Base-by-base conservation (phyloP, 2,329 filamentous ascomycete species). In the Clarireedia homoeocarpa region DNA sequence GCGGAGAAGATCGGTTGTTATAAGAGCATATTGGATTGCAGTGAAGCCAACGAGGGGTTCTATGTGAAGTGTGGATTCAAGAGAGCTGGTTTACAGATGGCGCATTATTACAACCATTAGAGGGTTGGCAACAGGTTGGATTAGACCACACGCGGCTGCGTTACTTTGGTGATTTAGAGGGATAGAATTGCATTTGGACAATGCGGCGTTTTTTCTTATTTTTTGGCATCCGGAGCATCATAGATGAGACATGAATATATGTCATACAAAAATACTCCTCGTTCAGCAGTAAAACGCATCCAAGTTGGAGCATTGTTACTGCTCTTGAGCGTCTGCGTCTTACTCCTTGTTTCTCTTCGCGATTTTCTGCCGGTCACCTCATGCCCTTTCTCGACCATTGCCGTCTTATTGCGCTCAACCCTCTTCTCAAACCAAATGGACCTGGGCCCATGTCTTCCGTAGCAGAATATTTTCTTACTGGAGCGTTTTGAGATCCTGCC, bases 51-150 rank as follows among this genome's bases (percentile, higher is more conserved):
- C 71, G 91, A 96, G 73, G 92, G 91, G 23, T 97, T 99, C 77
- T 99, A 99, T 72, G 80, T 96, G 72, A 97, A 97, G 80, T 97
- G 94, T 73, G 92, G 92, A 57, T 97, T 95, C 73, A 87, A 90
- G 74, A 79, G 90, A 60, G 92, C 91, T 27, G 94, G 94, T 15
- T 75, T 96, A 56, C 89, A 99, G 74, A 97, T 99, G 94, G 91
- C 92, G 45, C 90, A 96, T 76, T 96, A 96, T 74, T 94, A 95
- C 51, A 61, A 67, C 49, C 47, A 55, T 24, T 55, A 30, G 44
- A 24, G 26, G 44, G 6, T 45, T 26, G 20, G 34, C 17, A 12
- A 34, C 6, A 4, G 30, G 3, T 34, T 34, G 26, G 20, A 38
- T 47, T 48, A 44, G 24, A 48, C 20, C 10, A 34, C 10, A 34